Evolutionary conservation across 495 filamentous ascomycete species (phyloP).

Genomic region (Penicillium parvum): DNA sequence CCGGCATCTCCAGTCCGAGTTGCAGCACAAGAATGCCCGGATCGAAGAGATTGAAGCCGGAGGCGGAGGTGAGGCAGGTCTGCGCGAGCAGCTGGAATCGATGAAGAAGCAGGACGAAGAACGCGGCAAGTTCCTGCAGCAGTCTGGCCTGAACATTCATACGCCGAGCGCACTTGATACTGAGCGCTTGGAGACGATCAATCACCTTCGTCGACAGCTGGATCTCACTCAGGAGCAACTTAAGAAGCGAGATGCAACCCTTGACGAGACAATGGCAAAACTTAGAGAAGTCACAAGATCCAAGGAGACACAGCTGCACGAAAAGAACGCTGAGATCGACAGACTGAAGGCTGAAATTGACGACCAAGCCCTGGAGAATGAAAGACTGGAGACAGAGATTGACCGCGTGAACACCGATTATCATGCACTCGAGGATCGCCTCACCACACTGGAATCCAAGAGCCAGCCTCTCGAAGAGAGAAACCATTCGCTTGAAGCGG

Average conservation of each 20-base stretch:
- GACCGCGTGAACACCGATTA: constrained; percentile 31
- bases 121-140: constrained; percentile 22
- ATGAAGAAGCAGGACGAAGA: constrained; percentile 32
- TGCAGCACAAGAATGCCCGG: constrained; percentile 31
- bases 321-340: constrained; percentile 40
- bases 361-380: constrained; percentile 32
- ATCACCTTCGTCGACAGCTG: constrained; percentile 39
- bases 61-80: constrained; percentile 18
- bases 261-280: constrained; percentile 37
- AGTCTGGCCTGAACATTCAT: constrained; percentile 17
- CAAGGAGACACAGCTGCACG: constrained; percentile 34
- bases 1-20: constrained; percentile 34
- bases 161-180: constrained; percentile 25
- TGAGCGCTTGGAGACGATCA: constrained; percentile 35
- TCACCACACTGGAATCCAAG: constrained; percentile 33
- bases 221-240: constrained; percentile 35
- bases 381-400: constrained; percentile 36
- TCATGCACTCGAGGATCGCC: constrained; percentile 33
- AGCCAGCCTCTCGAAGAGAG: constrained; percentile 41
- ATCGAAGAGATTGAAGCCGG: constrained; percentile 29
- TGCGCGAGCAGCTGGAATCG: constrained; percentile 33
- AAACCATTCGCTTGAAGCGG: constrained; percentile 40
- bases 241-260: constrained; percentile 31
- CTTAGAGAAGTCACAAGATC: constrained; percentile 33
- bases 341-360: constrained; percentile 38